Evolutionary conservation across 495 filamentous ascomycete genomes (phyloP).

Genomic region (Bacidia gigantensis): DNA sequence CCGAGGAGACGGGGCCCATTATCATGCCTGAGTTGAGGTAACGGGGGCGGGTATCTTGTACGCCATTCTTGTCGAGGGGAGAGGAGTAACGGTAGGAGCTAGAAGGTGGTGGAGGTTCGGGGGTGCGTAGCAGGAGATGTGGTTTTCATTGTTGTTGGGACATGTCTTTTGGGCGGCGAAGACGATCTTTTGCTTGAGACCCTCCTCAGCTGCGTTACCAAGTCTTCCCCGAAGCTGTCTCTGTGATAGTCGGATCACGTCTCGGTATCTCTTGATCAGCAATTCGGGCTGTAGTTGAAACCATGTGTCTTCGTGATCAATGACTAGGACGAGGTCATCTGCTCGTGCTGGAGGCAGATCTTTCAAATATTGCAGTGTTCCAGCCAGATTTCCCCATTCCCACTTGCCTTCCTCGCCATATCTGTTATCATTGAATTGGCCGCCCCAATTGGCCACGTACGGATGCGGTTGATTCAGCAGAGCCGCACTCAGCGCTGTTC

Average conservation of each 20-base stretch:
- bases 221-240: conserved; percentile 27
- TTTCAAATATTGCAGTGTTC: conserved; percentile 39
- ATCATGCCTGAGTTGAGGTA: conserved; percentile 38
- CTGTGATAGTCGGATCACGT: conserved; percentile 35
- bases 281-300: conserved; percentile 50
- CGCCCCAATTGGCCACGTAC: conserved; percentile 36
- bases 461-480: conserved; percentile 48
- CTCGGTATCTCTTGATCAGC: conserved; percentile 41
- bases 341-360: conserved; percentile 33
- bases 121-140: conserved; percentile 17
- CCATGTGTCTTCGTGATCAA: conserved; percentile 43
- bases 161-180: conserved; percentile 50
- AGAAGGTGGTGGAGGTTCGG: conserved; percentile 37
- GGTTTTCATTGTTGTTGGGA: neutral
- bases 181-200: conserved; percentile 38
- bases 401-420: conserved; percentile 17
- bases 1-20: conserved; percentile 38
- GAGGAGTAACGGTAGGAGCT: conserved; percentile 41
- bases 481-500: conserved; percentile 44
- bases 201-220: conserved; percentile 20
- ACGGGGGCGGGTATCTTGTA: conserved; percentile 36
- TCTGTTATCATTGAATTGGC: conserved; percentile 19
- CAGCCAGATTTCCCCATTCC: conserved; percentile 27
- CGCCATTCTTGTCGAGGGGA: conserved; percentile 26
- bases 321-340: conserved; percentile 45